phyloP scores from a whole-genome alignment of 768 basidiomycete genomes.

The Leccinum rimulosum region DNA sequence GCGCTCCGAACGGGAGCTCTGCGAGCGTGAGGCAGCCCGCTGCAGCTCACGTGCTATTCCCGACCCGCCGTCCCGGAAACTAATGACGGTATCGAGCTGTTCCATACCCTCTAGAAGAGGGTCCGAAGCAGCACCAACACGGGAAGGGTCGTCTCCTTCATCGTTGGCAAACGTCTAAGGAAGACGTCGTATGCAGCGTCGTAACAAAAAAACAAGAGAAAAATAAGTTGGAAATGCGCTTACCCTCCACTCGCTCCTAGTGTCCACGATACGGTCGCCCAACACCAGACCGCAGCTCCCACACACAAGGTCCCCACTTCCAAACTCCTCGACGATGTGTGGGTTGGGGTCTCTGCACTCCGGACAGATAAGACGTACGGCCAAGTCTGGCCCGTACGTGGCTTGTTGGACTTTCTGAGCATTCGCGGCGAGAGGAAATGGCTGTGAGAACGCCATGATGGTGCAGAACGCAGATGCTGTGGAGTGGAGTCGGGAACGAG shows the following conservation, averaged over 20 bases:
- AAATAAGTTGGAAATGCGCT: constrained; percentile 35
- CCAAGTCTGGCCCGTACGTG: constrained; percentile 76
- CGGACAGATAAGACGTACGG: constrained; percentile 89
- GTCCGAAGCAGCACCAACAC: constrained; percentile 96
- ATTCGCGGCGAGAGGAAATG: constrained; percentile 69
- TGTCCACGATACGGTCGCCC: constrained; percentile 96
- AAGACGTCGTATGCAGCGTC: constrained; percentile 23
- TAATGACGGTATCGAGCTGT: constrained; percentile 92
- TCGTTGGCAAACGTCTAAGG: constrained; percentile 98
- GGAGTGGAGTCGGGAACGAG: constrained; percentile 21
- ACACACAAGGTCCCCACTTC: constrained; percentile 96
- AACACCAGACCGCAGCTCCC: constrained; percentile 90
- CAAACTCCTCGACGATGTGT: constrained; percentile 96
- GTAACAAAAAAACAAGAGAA: constrained; percentile 7
- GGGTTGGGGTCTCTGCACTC: constrained; percentile 94
- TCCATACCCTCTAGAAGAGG: constrained; percentile 93
- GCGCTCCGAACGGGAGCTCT: constrained; percentile 76
- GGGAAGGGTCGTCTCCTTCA: constrained; percentile 98
- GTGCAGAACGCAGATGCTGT: constrained; percentile 12
- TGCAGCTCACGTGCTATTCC: constrained; percentile 91
- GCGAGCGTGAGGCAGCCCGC: constrained; percentile 66
- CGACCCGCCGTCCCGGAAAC: constrained; percentile 92
- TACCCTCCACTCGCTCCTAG: constrained; percentile 96
- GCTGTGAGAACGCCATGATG: constrained; percentile 68
- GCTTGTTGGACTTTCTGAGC: constrained; percentile 52